Evolutionary conservation across 1,284 basidiomycete species (phyloP), one percentile per base, ranked within the genome.

Genomic region (Hypsizygus ulmarius): DNA sequence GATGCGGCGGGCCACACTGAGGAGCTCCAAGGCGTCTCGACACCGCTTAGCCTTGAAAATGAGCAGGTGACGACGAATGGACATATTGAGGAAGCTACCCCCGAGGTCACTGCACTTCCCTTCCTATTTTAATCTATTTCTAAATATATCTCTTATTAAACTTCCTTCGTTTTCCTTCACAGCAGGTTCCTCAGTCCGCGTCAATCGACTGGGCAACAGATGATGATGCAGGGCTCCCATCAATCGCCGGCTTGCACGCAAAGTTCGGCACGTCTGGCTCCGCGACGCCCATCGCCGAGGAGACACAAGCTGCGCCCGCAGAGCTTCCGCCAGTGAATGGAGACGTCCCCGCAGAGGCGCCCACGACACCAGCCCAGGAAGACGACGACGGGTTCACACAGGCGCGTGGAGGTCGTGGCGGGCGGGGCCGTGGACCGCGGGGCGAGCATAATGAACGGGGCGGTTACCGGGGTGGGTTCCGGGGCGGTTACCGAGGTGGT

Each of bases 351-450:
- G 44, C 27, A 11, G 45, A 45, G 59, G 33, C 35, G 10, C 47
- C 54, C 6, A 48, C 63, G 10, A 55, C 60, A 18, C 50, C 54
- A 30, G 52, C 61, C 18, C 59, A 56, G 11, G 61, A 64, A 7
- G 83, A 80, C 28, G 79, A 82, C 0, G 85, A 87, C 36, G 84
- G 84, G 0, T 88, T 89, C 63, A 78, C 67, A 4, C 72, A 71
- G 43, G 66, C 77, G 12, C 67, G 68, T 33, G 66, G 72, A 47
- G 70, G 69, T 21, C 58, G 73, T 43, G 53, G 51, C 29, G 64
- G 64, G 36, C 62, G 72, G 41, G 65, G 65, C 39, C 63, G 68
- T 41, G 70, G 67, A 65, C 62, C 56, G 28, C 50, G 58, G 30
- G 54, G 58, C 19, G 47, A 51, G 25, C 49, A 54, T 16, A 67